Conservation (phyloP, 2,329 filamentous ascomycete species). For the Xylariaceae sp. region DNA sequence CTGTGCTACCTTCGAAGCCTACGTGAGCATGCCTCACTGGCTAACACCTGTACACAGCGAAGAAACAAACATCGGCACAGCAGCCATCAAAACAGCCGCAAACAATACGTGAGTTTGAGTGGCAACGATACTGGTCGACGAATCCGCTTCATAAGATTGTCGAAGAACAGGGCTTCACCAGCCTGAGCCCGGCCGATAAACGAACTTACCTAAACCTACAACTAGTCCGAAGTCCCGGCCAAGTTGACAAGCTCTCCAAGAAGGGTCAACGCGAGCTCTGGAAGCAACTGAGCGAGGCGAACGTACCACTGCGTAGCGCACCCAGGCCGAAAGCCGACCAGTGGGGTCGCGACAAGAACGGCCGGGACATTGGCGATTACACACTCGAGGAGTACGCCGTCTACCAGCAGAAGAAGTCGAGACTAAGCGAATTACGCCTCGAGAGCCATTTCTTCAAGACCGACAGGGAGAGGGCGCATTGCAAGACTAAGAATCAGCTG, state of each 20-base stretch:
- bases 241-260: conserved; percentile 45
- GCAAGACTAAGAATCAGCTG: conserved; percentile 30
- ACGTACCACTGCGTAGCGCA: conserved; percentile 56
- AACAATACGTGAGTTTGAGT: conserved; percentile 57
- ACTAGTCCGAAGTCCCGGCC: conserved; percentile 51
- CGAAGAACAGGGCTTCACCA: conserved; percentile 53
- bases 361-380: conserved; percentile 58
- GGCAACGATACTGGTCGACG: conserved; percentile 56
- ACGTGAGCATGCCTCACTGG: too few relatives aligned
- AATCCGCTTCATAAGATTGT: conserved; percentile 56
- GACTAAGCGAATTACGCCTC: conserved; percentile 52
- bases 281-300: conserved; percentile 61
- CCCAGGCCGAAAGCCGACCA: conserved; percentile 38
- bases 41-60: conserved; percentile 29
- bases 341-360: conserved; percentile 61
- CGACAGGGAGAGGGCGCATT: conserved; percentile 34
- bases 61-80: conserved; percentile 36
- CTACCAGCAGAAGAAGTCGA: conserved; percentile 50
- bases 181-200: conserved; percentile 55
- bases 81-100: conserved; percentile 43
- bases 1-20: conserved; percentile 7
- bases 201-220: conserved; percentile 56
- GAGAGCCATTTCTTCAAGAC: conserved; percentile 55
- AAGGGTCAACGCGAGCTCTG: conserved; percentile 51
- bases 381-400: conserved; percentile 53